Evolutionary conservation across 805 yeast species (phyloP), one percentile per base, ranked within the genome.

Genomic region (Metschnikowia kunwiensis): DNA sequence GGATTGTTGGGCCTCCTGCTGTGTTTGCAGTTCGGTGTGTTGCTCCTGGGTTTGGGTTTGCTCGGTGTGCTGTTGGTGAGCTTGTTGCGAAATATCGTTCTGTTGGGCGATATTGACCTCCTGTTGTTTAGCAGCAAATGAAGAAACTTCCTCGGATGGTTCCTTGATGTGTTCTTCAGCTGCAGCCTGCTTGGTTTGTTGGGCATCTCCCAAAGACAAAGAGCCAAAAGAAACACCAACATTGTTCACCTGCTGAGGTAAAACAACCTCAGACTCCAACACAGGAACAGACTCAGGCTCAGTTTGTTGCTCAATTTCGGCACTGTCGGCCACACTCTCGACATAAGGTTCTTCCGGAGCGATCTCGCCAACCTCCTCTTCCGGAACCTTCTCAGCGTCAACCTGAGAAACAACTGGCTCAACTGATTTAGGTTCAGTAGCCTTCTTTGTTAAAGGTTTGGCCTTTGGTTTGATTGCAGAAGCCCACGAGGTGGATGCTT

Each of bases 201-300:
- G 53, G 39, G 65, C 68, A 31, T 70, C 74, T 27, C 74, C 75
- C 40, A 75, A 61, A 17, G 73, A 60, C 47, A 78, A 63, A 9
- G 82, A 75, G 38, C 86, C 86, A 50, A 80, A 79, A 22, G 82
- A 78, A 26, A 80, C 78, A 45, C 79, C 81, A 19, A 75, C 73
- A 32, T 72, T 60, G 52, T 63, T 60, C 41, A 70, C 53, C 47
- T 62, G 71, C 38, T 72, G 64, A 45, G 85, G 85, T 55, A 80
- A 72, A 21, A 78, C 61, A 33, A 67, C 73, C 47, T 61, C 61
- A 23, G 70, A 63, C 49, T 61, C 59, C 27, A 45, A 37, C 15
- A 39, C 49, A 13, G 54, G 47, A 23, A 42, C 47, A 86, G 96
- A 95, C 72, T 78, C 17, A 58, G 83, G 53, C 88, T 87, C 55